Percentiles rank a stretch among this genome's conserved stretches.
Conservation (phyloP, 306 rosid genomes). For the Hippophae tibetana region DNA sequence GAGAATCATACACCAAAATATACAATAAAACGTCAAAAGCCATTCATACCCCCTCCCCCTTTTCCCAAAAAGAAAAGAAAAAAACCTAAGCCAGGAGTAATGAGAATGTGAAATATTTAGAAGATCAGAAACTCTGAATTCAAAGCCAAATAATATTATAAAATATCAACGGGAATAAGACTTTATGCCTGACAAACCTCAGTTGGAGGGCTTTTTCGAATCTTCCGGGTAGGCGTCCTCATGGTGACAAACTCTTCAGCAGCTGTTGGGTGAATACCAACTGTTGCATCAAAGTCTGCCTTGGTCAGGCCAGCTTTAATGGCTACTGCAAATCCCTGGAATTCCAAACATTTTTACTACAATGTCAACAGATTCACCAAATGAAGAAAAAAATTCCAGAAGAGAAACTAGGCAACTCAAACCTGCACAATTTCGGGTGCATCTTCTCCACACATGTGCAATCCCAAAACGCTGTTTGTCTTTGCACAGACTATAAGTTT, state of each 20-base stretch:
- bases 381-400: too few relatives aligned
- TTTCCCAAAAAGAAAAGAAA: too few relatives aligned
- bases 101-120: too few relatives aligned
- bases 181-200: slow-evolving; percentile 41
- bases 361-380: slow-evolving; percentile 5
- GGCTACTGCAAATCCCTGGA: slow-evolving; percentile 93
- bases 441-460: slow-evolving; percentile 96
- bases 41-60: too few relatives aligned
- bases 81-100: too few relatives aligned
- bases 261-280: slow-evolving; percentile 91
- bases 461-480: slow-evolving; percentile 65
- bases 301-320: slow-evolving; percentile 91
- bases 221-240: slow-evolving; percentile 77
- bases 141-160: too few relatives aligned
- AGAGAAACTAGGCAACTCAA: background rate
- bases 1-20: too few relatives aligned
- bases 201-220: slow-evolving; percentile 42
- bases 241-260: slow-evolving; percentile 93
- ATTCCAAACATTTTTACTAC: slow-evolving; percentile 14
- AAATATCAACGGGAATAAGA: slow-evolving; percentile 7
- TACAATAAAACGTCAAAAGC: too few relatives aligned
- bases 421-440: slow-evolving; percentile 92
- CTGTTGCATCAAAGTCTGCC: slow-evolving; percentile 82
- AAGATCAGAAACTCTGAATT: too few relatives aligned
- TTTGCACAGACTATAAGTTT: slow-evolving; percentile 73